Base-by-base conservation (phyloP, 768 basidiomycete species). In the Suillus cothurnatus region DNA sequence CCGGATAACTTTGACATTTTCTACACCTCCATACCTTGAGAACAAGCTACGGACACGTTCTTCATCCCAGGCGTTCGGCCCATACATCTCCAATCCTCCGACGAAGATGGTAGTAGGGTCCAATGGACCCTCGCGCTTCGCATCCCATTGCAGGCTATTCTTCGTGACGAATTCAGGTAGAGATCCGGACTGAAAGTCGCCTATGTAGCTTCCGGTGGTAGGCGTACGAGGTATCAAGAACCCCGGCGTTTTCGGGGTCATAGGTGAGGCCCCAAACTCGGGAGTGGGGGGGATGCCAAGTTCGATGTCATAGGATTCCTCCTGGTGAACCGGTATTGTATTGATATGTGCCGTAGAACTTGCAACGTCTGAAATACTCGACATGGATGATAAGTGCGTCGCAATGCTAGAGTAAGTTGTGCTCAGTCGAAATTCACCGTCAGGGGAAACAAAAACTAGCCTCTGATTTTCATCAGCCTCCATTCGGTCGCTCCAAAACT, bases 51-150 rank as follows among this genome's bases (percentile, higher is more conserved):
- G 78, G 39, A 94, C 80, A 67, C 83, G 88, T 11, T 80, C 81
- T 71, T 93, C 91, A 53, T 88, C 84, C 92, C 92, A 93, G 8
- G 85, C 84, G 32, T 80, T 80, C 3, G 86, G 81, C 6, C 87
- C 88, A 69, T 81, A 81, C 71, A 86, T 83, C 69, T 90, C 88
- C 52, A 94, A 80, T 6, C 91, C 91, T 8, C 92, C 92, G 34
- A 93, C 89, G 72, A 93, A 93, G 34, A 94, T 80, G 2, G 90
- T 87, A 3, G 82, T 86, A 0, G 88, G 88, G 72, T 93, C 90
- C 28, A 83, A 81, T 63, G 78, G 77, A 38, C 80, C 77, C n/a
- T 73, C 72, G 32, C 63, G 66, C 32, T 65, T 66, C 12, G 66
- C 66, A 38, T 71, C 69, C 56, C 66, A 70, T 31, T 56, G 61